These are phyloP conservation scores for Paraphaeosphaeria sporulosa DNA, from an alignment of 2,329 filamentous ascomycete species.

Conservation along the genomic window DNA sequence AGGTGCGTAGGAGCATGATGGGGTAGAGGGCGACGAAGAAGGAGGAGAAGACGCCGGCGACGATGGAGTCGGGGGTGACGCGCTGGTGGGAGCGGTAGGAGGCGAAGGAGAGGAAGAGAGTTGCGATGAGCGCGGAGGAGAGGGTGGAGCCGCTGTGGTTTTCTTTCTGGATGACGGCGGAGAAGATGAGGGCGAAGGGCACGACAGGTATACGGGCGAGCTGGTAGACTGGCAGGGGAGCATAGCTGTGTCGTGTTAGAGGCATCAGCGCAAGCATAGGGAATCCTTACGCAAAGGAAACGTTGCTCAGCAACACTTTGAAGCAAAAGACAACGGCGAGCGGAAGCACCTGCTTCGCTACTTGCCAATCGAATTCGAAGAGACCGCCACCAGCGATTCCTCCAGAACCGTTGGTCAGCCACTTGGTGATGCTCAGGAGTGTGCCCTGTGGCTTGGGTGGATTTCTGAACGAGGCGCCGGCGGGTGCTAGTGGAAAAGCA, in stretches of 20 bases:
- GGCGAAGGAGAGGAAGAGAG: conserved; percentile 60
- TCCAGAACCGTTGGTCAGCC: conserved; percentile 52
- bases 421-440: conserved; percentile 35
- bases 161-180: conserved; percentile 55
- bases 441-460: conserved; percentile 26
- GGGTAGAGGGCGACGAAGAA: conserved; percentile 62
- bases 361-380: conserved; percentile 59
- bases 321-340: conserved; percentile 59
- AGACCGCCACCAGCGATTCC: conserved; percentile 63
- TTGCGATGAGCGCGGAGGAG: conserved; percentile 59
- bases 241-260: conserved; percentile 50
- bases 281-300: conserved; percentile 59
- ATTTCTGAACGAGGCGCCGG: conserved; percentile 40
- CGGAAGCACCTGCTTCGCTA: conserved; percentile 58
- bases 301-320: conserved; percentile 61
- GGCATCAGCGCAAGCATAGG: rapidly evolving
- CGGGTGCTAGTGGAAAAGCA: conserved; percentile 43
- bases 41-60: conserved; percentile 61
- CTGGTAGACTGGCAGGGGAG: conserved; percentile 60
- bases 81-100: conserved; percentile 55
- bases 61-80: conserved; percentile 59
- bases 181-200: conserved; percentile 58
- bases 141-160: conserved; percentile 58
- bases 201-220: conserved; percentile 61
- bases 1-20: conserved; percentile 59